Conservation (phyloP, 2,329 filamentous ascomycete genomes). For the Nemania diffusa region DNA sequence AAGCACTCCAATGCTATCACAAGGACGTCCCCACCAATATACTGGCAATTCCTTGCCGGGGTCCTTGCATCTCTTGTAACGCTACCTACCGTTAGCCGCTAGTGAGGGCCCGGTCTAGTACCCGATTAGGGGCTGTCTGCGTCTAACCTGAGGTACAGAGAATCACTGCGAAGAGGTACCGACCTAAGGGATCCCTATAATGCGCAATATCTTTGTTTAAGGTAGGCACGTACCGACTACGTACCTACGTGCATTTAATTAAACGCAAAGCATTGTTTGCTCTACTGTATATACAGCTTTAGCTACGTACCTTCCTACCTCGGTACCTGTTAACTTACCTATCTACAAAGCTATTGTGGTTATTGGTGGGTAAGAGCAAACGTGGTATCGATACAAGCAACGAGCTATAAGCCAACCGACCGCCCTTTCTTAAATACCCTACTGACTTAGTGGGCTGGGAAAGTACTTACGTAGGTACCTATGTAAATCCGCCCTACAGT, state of each 20-base stretch:
- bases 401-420: slow-evolving; percentile 15
- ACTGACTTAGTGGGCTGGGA: too few species aligned
- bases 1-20: slow-evolving; percentile 13
- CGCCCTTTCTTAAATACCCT: background rate
- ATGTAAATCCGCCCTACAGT: slow-evolving; percentile 9
- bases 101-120: slow-evolving; percentile 2
- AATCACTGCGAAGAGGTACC: too few species aligned
- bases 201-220: too few species aligned
- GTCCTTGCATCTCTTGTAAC: slow-evolving; percentile 11
- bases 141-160: background rate
- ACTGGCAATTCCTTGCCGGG: background rate
- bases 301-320: background rate
- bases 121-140: slow-evolving; percentile 7
- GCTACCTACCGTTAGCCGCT: too few species aligned
- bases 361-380: background rate
- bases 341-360: background rate
- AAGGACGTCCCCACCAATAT: slow-evolving; percentile 8
- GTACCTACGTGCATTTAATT: too few species aligned
- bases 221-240: too few species aligned
- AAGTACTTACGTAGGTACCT: background rate
- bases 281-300: too few species aligned
- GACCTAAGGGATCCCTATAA: too few species aligned
- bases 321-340: too few species aligned
- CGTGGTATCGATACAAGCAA: slow-evolving; percentile 3
- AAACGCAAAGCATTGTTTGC: too few species aligned